Conservation (phyloP, 768 basidiomycete species). For the Mycena floridula region DNA sequence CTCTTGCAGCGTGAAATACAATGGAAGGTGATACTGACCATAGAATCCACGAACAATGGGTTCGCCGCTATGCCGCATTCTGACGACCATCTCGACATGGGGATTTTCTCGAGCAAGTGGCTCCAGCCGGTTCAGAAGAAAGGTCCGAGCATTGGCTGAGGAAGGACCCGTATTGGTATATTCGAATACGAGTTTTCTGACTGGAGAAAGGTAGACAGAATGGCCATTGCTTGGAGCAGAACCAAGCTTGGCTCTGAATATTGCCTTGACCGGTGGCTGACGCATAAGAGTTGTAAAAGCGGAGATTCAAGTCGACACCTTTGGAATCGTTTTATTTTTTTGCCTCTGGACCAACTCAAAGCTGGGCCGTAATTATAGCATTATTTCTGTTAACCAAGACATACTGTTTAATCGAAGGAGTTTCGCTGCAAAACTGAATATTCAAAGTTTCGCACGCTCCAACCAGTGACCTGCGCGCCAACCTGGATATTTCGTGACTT, state of each 20-base stretch:
- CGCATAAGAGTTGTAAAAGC: not conserved
- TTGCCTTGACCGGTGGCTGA: constrained; percentile 12
- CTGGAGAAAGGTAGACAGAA: constrained; percentile 62
- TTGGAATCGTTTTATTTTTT: too few relatives aligned
- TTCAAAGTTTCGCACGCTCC: too few relatives aligned
- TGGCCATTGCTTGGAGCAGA: constrained; percentile 73
- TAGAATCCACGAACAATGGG: constrained; percentile 85
- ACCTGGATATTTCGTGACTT: too few relatives aligned
- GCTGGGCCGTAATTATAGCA: too few relatives aligned
- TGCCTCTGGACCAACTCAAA: not conserved
- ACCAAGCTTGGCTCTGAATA: constrained; percentile 40
- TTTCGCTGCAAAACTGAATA: too few relatives aligned
- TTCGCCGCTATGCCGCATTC: constrained; percentile 65
- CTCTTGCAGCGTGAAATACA: not conserved
- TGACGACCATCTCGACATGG: constrained; percentile 81
- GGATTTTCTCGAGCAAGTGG: constrained; percentile 66
- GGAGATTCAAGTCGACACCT: too few relatives aligned
- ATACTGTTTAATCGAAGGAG: too few relatives aligned
- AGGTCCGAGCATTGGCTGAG: constrained; percentile 65
- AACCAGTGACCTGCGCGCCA: too few relatives aligned
- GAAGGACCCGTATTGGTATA: constrained; percentile 82
- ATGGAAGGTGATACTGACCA: constrained; percentile 34
- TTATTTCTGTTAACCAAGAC: too few relatives aligned
- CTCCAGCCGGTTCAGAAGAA: constrained; percentile 57
- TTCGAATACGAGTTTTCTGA: constrained; percentile 86